phyloP scores from a whole-genome alignment of 257 asterid genomes.

The Leptodermis oblonga region DNA sequence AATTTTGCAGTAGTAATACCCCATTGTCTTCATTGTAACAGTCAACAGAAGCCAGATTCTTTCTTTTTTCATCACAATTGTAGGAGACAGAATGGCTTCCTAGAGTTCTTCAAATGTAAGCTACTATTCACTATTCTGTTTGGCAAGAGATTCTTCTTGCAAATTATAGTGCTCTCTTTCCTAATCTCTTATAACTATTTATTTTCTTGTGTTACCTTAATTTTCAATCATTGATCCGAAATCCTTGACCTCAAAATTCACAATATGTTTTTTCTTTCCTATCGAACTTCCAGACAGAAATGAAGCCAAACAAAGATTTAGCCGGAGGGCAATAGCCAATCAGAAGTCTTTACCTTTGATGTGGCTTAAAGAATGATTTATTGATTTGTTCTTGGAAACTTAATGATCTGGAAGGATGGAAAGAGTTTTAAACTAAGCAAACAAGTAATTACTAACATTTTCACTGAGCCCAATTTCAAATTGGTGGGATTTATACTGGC shows the following conservation, averaged over 20 bases:
- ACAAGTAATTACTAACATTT: not conserved
- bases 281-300: not conserved
- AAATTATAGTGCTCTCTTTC: not conserved
- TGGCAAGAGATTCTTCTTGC: no score
- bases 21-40: conserved; percentile 1
- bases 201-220: not conserved
- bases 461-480: not conserved
- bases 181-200: not conserved
- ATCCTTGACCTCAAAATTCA: not conserved
- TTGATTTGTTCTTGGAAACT: not conserved
- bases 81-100: not conserved
- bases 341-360: not conserved
- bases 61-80: not conserved
- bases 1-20: not conserved
- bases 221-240: not conserved
- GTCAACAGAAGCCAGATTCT: not conserved
- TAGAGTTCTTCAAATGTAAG: not conserved
- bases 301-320: no score
- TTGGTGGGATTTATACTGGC: not conserved
- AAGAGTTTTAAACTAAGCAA: not conserved
- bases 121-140: not conserved
- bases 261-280: not conserved
- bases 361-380: not conserved
- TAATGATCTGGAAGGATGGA: not conserved
- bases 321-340: not conserved